Evolutionary conservation across 2,329 filamentous ascomycete genomes (phyloP), one percentile per base, ranked within the genome.

Genomic region (Acarospora socialis): DNA sequence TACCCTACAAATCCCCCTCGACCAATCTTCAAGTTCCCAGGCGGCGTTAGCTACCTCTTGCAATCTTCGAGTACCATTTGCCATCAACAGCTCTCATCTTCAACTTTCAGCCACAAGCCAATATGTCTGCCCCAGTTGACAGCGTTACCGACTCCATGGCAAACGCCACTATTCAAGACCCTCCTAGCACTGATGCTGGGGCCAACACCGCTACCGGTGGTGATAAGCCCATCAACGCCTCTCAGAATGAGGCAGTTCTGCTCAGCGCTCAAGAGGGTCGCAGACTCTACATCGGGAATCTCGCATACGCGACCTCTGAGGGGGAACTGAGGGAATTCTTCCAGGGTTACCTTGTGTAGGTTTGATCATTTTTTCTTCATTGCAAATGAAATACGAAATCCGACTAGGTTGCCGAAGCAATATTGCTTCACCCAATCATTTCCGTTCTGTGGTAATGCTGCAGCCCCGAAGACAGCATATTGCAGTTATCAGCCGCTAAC

Each of bases 271-370:
- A 87, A 64, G 90, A 98, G 73, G 87, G 90, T 63, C 83, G 90
- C 70, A 83, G 90, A 69, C 80, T 98, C 55, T 98, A 98, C 70
- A 95, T 98, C 70, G 90, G 90, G 72, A 98, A 98, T 73, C 81
- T 98, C 76, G 90, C 90, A 56, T 98, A 98, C 65, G 86, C 87
- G 78, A 95, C 90, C 77, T 93, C 84, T 63, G 90, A 95, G 81
- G 90, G 81, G 79, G 84, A 94, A 78, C 83, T 98, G 74, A 93
- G 92, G 73, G 81, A 90, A 53, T 98, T 98, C 75, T 98, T 98
- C 80, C 87, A 90, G 73, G 81, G 78, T 65, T 95, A 93, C 73
- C 80, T 90, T 70, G 83, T 98, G 90, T 98, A 74, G 73, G 87
- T 81, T 34, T 44, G 35, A 30, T 35, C 24, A 5, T 26, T 12